Percentiles rank a stretch among this genome's conserved stretches.
Evolutionary conservation across 257 asterid genomes (phyloP).

Genomic region (Gentiana straminea): DNA sequence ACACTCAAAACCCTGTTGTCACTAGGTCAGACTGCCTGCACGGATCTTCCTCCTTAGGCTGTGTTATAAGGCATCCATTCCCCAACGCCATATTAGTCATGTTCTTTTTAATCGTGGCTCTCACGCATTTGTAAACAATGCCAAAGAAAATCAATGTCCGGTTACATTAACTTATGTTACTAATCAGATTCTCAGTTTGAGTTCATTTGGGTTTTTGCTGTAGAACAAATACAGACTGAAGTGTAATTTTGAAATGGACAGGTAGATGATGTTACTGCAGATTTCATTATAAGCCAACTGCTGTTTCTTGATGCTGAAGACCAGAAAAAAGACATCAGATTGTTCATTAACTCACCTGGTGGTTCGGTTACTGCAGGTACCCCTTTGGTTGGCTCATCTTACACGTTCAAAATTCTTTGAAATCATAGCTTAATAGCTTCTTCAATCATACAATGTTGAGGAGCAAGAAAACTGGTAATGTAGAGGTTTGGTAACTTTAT

Average conservation of each 20-base stretch:
- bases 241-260: conserved; percentile 21
- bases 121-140: too few species aligned
- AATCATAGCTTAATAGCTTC: background rate
- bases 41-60: too few species aligned
- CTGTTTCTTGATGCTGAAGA: conserved; percentile 85
- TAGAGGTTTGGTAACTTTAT: background rate
- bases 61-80: too few species aligned
- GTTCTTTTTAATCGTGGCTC: too few species aligned
- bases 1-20: too few species aligned
- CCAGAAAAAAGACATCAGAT: conserved; percentile 56
- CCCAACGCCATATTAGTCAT: too few species aligned
- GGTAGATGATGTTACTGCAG: conserved; percentile 83
- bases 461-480: background rate
- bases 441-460: background rate
- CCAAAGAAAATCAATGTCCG: too few species aligned
- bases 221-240: background rate
- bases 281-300: conserved; percentile 74
- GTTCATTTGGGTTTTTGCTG: background rate
- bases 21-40: too few species aligned
- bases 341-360: conserved; percentile 94
- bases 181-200: background rate
- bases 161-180: too few species aligned
- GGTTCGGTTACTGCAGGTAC: conserved; percentile 96
- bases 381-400: conserved; percentile 6
- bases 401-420: too few species aligned